phyloP scores from a whole-genome alignment of 176 grass and related monocot species.

The Secale cereale region DNA sequence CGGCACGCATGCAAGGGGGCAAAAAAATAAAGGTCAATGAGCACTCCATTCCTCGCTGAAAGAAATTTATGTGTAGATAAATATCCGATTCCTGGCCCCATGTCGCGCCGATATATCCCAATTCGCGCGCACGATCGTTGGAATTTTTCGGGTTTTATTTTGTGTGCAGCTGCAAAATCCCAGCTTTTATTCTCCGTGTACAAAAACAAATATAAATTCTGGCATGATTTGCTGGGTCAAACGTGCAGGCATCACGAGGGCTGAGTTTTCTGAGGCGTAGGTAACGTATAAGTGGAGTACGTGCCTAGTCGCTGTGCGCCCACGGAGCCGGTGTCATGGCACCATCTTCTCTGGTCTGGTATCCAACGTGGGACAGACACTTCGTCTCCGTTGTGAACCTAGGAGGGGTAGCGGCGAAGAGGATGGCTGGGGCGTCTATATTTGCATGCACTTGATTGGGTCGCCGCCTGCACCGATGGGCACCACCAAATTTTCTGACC shows the following conservation, averaged over 20 bases:
- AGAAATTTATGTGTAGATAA: background rate
- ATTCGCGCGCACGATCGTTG: background rate
- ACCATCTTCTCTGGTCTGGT: background rate
- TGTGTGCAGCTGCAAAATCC: background rate
- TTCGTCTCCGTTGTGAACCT: background rate
- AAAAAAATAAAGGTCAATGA: background rate
- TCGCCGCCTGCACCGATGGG: background rate
- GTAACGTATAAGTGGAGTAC: background rate
- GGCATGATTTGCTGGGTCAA: background rate
- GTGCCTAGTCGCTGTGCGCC: background rate
- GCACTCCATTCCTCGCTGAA: background rate
- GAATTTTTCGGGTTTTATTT: background rate
- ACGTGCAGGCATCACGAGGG: background rate
- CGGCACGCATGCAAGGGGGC: background rate
- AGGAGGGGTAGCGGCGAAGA: background rate
- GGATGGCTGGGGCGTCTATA: background rate
- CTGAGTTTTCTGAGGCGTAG: background rate
- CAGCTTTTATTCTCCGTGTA: background rate
- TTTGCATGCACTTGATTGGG: background rate
- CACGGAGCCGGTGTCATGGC: background rate
- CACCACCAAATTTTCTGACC: background rate
- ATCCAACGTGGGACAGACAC: background rate
- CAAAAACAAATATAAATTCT: background rate
- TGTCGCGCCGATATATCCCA: background rate
- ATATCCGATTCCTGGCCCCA: conserved; percentile 15